Evolutionary conservation across 192 early-diverging fungal species (phyloP).

Genomic region (Backusella mclennaniae): DNA sequence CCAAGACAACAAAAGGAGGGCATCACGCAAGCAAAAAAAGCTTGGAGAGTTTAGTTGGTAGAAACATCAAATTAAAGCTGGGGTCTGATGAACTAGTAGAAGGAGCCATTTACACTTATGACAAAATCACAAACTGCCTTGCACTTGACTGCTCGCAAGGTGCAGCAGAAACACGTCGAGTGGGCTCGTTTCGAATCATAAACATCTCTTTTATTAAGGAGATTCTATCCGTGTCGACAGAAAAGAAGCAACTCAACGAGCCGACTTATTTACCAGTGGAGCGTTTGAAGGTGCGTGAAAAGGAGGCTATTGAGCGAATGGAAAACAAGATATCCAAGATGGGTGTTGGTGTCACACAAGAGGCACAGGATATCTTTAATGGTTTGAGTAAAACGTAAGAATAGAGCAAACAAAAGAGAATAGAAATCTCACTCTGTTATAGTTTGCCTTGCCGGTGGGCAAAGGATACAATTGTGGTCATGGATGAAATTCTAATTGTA

Average conservation of each 20-base stretch:
- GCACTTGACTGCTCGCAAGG: conserved; percentile 47
- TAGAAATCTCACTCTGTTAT: background rate
- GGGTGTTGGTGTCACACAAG: conserved; percentile 76
- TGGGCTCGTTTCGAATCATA: conserved; percentile 51
- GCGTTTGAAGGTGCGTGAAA: conserved; percentile 49
- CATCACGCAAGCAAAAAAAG: conserved; percentile 24
- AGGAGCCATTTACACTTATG: conserved; percentile 57
- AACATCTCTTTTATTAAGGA: conserved; percentile 64
- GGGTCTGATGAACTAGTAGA: conserved; percentile 48
- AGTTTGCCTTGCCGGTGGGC: conserved; percentile 79
- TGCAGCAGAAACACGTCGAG: conserved; percentile 29
- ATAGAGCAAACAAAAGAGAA: no score
- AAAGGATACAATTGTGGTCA: conserved; percentile 70
- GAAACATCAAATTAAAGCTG: conserved; percentile 47
- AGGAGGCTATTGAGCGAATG: conserved; percentile 47
- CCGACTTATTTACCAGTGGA: conserved; percentile 53
- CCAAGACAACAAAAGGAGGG: background rate
- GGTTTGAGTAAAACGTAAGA: conserved; percentile 75
- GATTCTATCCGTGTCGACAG: conserved; percentile 24
- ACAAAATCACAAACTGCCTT: conserved; percentile 57
- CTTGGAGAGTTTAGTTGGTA: conserved; percentile 49
- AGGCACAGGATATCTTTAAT: conserved; percentile 79
- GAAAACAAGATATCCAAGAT: conserved; percentile 53
- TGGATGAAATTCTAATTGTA: conserved; percentile 77
- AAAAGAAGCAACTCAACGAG: conserved; percentile 6